These are phyloP conservation scores for Rosa multiflora DNA, from an alignment of 306 rosid species.

Conservation along the genomic window DNA sequence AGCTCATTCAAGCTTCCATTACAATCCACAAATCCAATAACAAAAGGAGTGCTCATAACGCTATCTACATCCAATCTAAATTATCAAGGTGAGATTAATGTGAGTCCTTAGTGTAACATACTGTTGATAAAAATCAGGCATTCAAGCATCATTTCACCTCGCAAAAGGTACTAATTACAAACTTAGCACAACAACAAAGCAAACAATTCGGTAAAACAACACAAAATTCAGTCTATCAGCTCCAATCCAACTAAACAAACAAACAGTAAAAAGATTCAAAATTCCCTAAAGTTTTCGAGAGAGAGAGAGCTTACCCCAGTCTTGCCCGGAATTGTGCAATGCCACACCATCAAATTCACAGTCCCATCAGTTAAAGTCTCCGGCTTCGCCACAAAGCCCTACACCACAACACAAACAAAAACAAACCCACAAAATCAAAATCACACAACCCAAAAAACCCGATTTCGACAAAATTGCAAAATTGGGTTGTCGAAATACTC, in stretches of 20 bases:
- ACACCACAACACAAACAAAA: slow-evolving; percentile 19
- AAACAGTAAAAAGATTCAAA: background rate
- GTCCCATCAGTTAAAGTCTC: slow-evolving; percentile 78
- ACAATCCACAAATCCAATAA: background rate
- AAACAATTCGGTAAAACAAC: background rate
- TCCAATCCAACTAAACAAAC: background rate
- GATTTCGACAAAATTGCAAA: background rate
- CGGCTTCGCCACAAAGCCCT: slow-evolving; percentile 98
- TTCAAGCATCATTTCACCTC: background rate
- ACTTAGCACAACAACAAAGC: no score
- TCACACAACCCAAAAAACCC: background rate
- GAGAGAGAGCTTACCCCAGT: slow-evolving; percentile 57
- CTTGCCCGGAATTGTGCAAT: slow-evolving; percentile 95
- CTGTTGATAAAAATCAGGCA: background rate
- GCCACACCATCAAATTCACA: slow-evolving; percentile 92
- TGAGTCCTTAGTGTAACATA: no score
- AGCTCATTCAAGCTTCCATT: background rate
- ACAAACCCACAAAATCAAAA: background rate
- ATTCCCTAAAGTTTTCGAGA: background rate
- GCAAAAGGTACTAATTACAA: background rate
- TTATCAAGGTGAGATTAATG: background rate
- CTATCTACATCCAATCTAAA: background rate
- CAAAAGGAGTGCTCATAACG: background rate
- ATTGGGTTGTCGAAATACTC: background rate
- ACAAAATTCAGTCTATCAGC: no score